Conservation (phyloP, 371 early-diverging fungal genomes). For the Gilbertella persicaria region DNA sequence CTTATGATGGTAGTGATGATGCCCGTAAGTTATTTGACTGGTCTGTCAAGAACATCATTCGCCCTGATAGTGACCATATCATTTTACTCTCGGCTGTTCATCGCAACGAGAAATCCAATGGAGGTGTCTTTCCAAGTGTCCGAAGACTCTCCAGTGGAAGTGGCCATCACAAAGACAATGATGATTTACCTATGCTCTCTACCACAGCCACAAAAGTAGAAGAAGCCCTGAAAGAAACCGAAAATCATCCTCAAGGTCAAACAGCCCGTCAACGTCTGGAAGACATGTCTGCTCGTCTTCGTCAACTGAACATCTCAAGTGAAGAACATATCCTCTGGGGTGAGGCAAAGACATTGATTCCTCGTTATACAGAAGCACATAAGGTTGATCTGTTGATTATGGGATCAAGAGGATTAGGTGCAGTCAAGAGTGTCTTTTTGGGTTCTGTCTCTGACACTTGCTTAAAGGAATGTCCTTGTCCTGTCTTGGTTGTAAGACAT, state of each 20-base stretch:
- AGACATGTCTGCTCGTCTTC: slow-evolving; percentile 33
- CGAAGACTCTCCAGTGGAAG: background rate
- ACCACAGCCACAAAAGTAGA: slow-evolving; percentile 32
- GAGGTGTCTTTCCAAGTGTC: background rate
- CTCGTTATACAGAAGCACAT: slow-evolving; percentile 43
- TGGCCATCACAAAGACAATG: slow-evolving; percentile 1
- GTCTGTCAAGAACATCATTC: slow-evolving; percentile 46
- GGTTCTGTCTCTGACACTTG: slow-evolving; percentile 54
- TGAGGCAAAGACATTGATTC: slow-evolving; percentile 40
- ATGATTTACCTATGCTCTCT: slow-evolving; percentile 36
- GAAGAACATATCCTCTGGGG: slow-evolving; percentile 54
- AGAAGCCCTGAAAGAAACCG: slow-evolving; percentile 33
- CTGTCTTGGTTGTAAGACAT: slow-evolving; percentile 52
- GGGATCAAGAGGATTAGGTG: slow-evolving; percentile 51
- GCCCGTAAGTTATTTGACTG: slow-evolving; percentile 50
- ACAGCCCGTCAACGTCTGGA: slow-evolving; percentile 37
- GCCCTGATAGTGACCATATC: slow-evolving; percentile 46
- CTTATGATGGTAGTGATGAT: slow-evolving; percentile 55
- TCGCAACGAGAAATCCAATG: slow-evolving; percentile 13
- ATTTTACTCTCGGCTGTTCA: slow-evolving; percentile 44
- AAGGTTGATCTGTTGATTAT: slow-evolving; percentile 50
- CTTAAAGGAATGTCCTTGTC: slow-evolving; percentile 51
- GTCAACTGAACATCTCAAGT: slow-evolving; percentile 34
- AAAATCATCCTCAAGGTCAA: slow-evolving; percentile 28
- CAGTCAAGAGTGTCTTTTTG: slow-evolving; percentile 50